A percentile compares a stretch with the other conserved stretches of the same genome.
Conservation (phyloP, 352 stramenopile species). For the Phytophthora podocarpi region DNA sequence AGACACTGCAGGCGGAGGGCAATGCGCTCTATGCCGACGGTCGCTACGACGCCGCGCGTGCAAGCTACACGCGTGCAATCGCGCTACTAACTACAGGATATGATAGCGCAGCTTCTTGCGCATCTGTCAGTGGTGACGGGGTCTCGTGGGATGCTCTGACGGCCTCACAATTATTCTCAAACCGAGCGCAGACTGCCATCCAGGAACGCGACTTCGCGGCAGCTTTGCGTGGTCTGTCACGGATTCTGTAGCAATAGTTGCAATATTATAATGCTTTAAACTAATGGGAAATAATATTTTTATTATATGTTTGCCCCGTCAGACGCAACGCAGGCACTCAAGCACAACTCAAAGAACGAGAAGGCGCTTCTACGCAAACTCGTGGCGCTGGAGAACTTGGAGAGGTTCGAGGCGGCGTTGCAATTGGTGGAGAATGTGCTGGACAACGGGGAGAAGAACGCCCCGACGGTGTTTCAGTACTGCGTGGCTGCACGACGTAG, state of each 20-base stretch:
- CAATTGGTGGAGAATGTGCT: constrained; percentile 52
- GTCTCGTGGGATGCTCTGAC: constrained; percentile 26
- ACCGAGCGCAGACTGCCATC: constrained; percentile 70
- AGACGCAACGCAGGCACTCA: constrained; percentile 65
- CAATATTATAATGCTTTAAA: background rate
- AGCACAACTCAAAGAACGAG: constrained; percentile 59
- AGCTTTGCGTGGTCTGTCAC: constrained; percentile 51
- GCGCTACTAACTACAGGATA: constrained; percentile 21
- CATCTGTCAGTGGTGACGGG: background rate
- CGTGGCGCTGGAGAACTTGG: constrained; percentile 76
- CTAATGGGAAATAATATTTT: constrained; percentile 2
- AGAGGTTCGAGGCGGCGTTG: constrained; percentile 72
- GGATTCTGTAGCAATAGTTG: background rate
- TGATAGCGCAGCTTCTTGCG: constrained; percentile 1
- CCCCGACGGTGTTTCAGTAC: constrained; percentile 57
- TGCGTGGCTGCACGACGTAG: constrained; percentile 50
- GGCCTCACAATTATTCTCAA: constrained; percentile 57
- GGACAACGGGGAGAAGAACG: constrained; percentile 28
- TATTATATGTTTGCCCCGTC: background rate
- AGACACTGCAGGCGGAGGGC: constrained; percentile 46
- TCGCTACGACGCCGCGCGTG: constrained; percentile 61
- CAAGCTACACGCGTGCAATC: constrained; percentile 56
- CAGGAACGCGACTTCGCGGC: constrained; percentile 77
- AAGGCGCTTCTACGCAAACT: constrained; percentile 70
- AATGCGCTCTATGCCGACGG: constrained; percentile 62